Base-by-base conservation (phyloP, 192 early-diverging fungal species). In the Linnemannia hyalina region DNA sequence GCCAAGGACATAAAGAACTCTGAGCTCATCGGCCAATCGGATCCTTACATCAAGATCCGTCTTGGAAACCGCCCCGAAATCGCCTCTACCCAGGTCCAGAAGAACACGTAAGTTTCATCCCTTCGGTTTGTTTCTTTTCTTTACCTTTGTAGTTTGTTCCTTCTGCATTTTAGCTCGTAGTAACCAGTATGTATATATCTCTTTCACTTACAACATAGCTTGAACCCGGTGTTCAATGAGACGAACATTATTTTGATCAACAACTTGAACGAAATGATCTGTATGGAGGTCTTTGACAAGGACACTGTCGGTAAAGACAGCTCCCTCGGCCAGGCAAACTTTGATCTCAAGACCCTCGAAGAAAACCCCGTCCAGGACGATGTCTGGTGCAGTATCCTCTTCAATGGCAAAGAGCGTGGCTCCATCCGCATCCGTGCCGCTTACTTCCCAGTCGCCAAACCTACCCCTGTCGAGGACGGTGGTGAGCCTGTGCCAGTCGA, bases 211-310 rank as follows among this genome's bases (percentile, higher is more conserved):
- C n/a, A 60, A 18, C 1, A 22, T 65, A 65, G 60, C 1, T 57
- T 88, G 76, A 91, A 96, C 82, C 97, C 98, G 44, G 87, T 92
- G 44, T 99, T 96, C 96, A 90, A 96, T 77, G 93, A 98, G 82
- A 96, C 93, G 7, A 82, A 93, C 71, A 92, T 91, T 49, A 85
- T 98, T 47, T 82, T 97, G 57, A 88, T 99, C 70, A 93, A 93
- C 63, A 95, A 91, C 80, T 82, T 93, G 72, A 90, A 93, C 4
- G 96, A 97, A 55, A 65, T 65, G 60, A 84, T 99, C 16, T 88
- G 90, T 77, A 89, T 98, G 57, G 94, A 97, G 77, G 88, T 98
- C 73, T 92, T 93, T 78, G 97, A 99, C 90, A 92, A 91, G 80
- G 95, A 98, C 78, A 91, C 89, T 46, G 81, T 94, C 18, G 82